Conservation (phyloP, 257 asterid species). For the Solanum piurae region DNA sequence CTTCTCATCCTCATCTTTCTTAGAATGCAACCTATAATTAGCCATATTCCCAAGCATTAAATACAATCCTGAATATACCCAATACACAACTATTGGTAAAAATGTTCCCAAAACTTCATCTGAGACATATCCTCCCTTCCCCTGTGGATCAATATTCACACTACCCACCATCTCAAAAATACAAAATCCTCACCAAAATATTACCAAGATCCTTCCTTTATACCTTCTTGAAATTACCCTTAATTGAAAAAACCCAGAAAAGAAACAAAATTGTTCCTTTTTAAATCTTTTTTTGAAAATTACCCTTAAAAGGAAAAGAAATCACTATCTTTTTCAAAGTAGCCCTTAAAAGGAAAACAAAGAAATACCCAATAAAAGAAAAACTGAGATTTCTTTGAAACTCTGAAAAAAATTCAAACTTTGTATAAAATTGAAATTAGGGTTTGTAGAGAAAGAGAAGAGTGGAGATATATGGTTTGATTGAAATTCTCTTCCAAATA, state of each 20-base stretch:
- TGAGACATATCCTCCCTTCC: slow-evolving; percentile 31
- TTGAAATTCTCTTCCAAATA: not conserved
- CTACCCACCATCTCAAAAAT: not conserved
- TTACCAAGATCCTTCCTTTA: not conserved
- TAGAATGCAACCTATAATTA: slow-evolving; percentile 62
- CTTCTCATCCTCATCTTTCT: slow-evolving; percentile 83
- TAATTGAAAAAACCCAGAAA: not conserved
- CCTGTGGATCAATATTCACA: slow-evolving; percentile 16
- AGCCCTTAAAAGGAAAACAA: not conserved
- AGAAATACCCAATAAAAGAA: not conserved
- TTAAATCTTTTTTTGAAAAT: not conserved
- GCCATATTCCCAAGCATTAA: slow-evolving; percentile 44
- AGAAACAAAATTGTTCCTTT: not conserved
- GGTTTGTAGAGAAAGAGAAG: not conserved
- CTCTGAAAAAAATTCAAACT: not conserved
- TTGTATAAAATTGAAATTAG: not conserved
- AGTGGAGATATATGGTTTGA: not conserved
- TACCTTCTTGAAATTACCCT: not conserved
- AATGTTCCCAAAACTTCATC: slow-evolving; percentile 81
- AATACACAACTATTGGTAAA: slow-evolving; percentile 63
- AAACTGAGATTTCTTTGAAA: not conserved
- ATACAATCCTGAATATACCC: slow-evolving; percentile 85
- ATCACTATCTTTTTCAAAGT: not conserved
- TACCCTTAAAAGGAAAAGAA: not conserved
- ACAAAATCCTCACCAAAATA: not conserved